A percentile compares a stretch with the other conserved stretches of the same genome.
Evolutionary conservation across 2,329 filamentous ascomycete genomes (phyloP).

Genomic region (Neopestalotiopsis sp.): DNA sequence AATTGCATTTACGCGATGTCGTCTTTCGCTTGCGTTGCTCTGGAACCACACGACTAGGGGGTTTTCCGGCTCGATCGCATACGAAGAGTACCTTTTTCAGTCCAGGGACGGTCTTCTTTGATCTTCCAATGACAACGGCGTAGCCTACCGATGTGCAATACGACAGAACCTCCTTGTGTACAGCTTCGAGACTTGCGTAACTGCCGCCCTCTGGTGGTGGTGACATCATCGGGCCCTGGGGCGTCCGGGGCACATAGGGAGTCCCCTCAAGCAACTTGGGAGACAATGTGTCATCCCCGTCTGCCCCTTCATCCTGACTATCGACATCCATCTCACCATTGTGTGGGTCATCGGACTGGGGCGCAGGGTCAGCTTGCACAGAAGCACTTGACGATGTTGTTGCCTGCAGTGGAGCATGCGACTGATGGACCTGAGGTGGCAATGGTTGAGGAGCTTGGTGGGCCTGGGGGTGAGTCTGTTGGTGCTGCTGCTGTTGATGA

Average conservation of each 20-base stretch:
- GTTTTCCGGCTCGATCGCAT: constrained; percentile 69
- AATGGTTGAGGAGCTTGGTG: constrained; percentile 35
- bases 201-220: constrained; percentile 68
- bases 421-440: constrained; percentile 29
- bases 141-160: constrained; percentile 72
- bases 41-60: constrained; percentile 64
- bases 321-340: constrained; percentile 58
- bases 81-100: constrained; percentile 72
- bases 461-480: constrained; percentile 33
- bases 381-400: constrained; percentile 38
- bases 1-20: constrained; percentile 72
- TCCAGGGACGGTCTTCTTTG: constrained; percentile 70
- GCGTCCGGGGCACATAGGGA: constrained; percentile 57
- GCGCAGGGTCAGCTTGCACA: constrained; percentile 33
- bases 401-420: constrained; percentile 31
- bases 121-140: constrained; percentile 70
- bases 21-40: constrained; percentile 70
- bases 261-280: constrained; percentile 53
- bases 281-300: constrained; percentile 50
- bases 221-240: constrained; percentile 65
- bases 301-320: constrained; percentile 50
- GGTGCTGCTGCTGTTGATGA: constrained; percentile 27
- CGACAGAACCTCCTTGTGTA: constrained; percentile 67
- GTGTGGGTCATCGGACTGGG: constrained; percentile 43
- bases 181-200: constrained; percentile 67